Base-by-base conservation (phyloP, 768 basidiomycete genomes). In the Postia placenta region DNA sequence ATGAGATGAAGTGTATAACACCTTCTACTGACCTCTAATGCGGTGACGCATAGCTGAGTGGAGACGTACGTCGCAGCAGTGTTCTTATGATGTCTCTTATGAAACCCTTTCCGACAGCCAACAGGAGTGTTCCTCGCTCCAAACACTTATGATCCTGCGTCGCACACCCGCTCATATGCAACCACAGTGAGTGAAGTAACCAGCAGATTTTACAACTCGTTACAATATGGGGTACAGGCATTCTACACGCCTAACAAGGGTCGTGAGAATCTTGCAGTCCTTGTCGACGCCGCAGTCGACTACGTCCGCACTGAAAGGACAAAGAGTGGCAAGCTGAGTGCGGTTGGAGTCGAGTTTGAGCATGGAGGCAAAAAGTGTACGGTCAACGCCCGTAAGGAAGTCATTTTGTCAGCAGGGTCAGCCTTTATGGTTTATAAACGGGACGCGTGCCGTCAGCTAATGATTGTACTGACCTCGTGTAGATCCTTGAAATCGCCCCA, bases 271-370 rank as follows among this genome's bases (percentile, higher is more conserved):
- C 53, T 72, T 20, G 46, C 20, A 3, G 60, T 67, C 19, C 50
- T 68, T 17, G 45, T 52, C 5, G 40, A 35, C 1, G 66, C 71
- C 9, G 58, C 54, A 5, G 68, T 68, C 15, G 41, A 60, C 11
- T 63, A 63, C 7, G 51, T 69, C 2, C n/a, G 64, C n/a, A 47
- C 58, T 2, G 40, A 45, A 5, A 35, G 39, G 9, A 26, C 40
- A 4, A 43, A 4, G 2, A 53, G 47, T 14, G 42, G 55, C 4
- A 51, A 60, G 5, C 53, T 76, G 23, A 56, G 60, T 26, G 79
- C 78, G 0, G 69, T 66, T 3, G 75, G 75, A 5, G 72, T 81
- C 11, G 71, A 71, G 46, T 81, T 79, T 59, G 56, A 67, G 17
- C 40, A 64, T 36, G 56, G 56, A 3, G 65, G 54, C 19, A 50